Conservation (phyloP, 306 rosid genomes). For the Vachellia collinsii region DNA sequence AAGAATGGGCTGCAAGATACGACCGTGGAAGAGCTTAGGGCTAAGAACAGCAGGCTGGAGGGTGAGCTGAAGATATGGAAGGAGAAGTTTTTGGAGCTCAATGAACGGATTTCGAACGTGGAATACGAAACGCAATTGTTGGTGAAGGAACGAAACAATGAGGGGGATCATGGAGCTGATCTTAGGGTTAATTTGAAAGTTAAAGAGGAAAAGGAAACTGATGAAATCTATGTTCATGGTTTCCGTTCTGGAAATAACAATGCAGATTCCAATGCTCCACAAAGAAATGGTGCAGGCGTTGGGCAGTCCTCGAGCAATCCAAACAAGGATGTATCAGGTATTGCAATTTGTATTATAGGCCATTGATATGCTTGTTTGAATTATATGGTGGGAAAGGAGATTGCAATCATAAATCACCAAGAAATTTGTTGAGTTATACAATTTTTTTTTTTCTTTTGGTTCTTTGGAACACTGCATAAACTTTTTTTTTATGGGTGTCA, state of each 20-base stretch:
- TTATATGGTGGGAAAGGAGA: background rate
- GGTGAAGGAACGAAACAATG: background rate
- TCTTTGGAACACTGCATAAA: background rate
- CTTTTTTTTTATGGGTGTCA: background rate
- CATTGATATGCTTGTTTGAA: background rate
- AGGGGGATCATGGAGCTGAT: background rate
- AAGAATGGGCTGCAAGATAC: background rate
- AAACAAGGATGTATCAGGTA: slow-evolving; percentile 32
- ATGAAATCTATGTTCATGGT: slow-evolving; percentile 6
- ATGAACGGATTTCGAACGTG: background rate
- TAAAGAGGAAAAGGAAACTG: background rate
- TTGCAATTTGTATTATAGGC: slow-evolving; percentile 12
- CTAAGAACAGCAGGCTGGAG: slow-evolving; percentile 2
- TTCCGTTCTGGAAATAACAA: background rate
- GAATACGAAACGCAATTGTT: background rate
- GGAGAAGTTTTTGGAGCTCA: slow-evolving; percentile 4
- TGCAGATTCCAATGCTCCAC: background rate
- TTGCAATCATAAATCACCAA: background rate
- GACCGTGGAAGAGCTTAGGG: background rate
- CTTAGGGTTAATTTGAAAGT: background rate
- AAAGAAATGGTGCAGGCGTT: slow-evolving; percentile 15
- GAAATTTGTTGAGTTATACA: background rate
- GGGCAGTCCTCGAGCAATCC: background rate
- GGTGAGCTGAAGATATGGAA: background rate
- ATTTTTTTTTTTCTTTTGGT: background rate